Percentiles rank a stretch among this genome's conserved stretches.
Evolutionary conservation across 352 stramenopile genomes (phyloP).

Genomic region (Phytopythium chamaehyphon): DNA sequence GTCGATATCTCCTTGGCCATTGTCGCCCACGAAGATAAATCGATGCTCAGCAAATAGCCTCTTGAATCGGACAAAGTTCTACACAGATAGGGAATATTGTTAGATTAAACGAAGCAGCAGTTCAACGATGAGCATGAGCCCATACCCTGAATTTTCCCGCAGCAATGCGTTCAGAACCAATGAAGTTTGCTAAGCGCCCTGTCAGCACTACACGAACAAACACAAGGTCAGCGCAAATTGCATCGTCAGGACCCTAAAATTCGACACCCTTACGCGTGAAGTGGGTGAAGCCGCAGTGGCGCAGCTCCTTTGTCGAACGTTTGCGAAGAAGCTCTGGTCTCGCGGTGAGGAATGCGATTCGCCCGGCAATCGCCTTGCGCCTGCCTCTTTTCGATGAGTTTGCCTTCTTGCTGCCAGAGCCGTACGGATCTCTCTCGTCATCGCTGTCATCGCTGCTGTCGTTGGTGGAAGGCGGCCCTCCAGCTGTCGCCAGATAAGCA

Average conservation of each 20-base stretch:
- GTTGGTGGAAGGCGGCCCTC: not conserved
- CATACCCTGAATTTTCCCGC: constrained; percentile 61
- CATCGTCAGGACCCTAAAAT: not conserved
- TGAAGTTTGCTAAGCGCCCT: constrained; percentile 58
- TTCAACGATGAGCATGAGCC: not conserved
- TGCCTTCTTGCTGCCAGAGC: constrained; percentile 1
- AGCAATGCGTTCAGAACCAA: constrained; percentile 62
- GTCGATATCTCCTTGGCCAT: constrained; percentile 79
- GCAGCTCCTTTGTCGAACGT: constrained; percentile 56
- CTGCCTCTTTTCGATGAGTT: constrained; percentile 1
- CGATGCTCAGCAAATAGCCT: constrained; percentile 67
- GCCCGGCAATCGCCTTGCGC: constrained; percentile 18
- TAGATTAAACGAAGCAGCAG: not conserved
- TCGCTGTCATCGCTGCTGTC: constrained; percentile 18
- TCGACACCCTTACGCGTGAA: constrained; percentile 53
- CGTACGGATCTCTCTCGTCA: constrained; percentile 15
- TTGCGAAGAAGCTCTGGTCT: constrained; percentile 66
- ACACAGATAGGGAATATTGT: not conserved
- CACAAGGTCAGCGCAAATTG: not conserved
- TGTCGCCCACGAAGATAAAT: constrained; percentile 82
- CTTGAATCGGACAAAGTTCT: constrained; percentile 78
- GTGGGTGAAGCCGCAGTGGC: constrained; percentile 65
- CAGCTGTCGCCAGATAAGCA: constrained; percentile 9
- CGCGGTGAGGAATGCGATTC: constrained; percentile 74
- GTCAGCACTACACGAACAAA: constrained; percentile 47